Conservation (phyloP, 495 filamentous ascomycete species). For the Hypoxylon lienhwacheense region DNA sequence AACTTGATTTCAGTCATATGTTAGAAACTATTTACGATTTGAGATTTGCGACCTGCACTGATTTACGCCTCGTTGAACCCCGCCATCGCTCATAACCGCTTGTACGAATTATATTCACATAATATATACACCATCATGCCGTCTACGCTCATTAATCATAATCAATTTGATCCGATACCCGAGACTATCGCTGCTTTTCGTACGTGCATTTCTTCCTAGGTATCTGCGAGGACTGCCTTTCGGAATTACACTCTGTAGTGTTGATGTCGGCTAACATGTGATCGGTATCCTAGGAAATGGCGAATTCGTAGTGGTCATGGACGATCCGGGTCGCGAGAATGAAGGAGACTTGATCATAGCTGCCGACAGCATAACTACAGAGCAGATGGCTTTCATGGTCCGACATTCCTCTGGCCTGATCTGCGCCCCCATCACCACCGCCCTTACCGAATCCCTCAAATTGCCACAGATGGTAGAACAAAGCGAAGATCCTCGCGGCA, state of each 20-base stretch:
- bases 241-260: conserved; percentile 5
- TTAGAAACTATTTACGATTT: too few relatives aligned
- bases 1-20: too few relatives aligned
- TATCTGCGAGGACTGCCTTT: neutral
- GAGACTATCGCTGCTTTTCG: conserved; percentile 83
- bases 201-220: conserved; percentile 49
- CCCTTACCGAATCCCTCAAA: conserved; percentile 64
- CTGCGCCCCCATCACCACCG: conserved; percentile 77
- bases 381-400: conserved; percentile 94
- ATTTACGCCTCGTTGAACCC: neutral
- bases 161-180: conserved; percentile 79
- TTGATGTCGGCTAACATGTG: conserved; percentile 1
- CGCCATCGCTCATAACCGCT: neutral
- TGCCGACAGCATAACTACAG: conserved; percentile 77
- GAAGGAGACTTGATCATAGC: conserved; percentile 98
- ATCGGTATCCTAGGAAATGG: conserved; percentile 62
- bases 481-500: conserved; percentile 83
- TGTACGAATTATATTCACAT: neutral
- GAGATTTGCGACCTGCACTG: conserved; percentile 1
- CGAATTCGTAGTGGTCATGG: conserved; percentile 94
- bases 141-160: conserved; percentile 44
- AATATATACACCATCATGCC: conserved; percentile 42
- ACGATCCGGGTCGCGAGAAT: conserved; percentile 88
- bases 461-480: conserved; percentile 87
- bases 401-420: conserved; percentile 86